Conservation (phyloP, 1,139 yeast species). For the Pichia norvegensis region DNA sequence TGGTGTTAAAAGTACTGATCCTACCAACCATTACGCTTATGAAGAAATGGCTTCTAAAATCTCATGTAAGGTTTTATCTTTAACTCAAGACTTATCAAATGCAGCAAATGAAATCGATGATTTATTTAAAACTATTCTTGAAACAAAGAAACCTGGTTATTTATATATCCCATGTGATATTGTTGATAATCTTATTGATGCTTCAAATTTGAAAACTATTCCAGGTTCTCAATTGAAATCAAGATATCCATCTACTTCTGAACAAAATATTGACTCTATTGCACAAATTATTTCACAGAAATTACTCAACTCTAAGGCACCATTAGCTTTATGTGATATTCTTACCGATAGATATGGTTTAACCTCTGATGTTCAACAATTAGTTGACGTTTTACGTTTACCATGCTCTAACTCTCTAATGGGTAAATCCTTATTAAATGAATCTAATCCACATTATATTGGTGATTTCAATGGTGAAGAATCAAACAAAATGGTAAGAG, state of each 20-base stretch:
- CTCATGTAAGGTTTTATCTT: slow-evolving; percentile 50
- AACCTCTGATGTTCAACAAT: slow-evolving; percentile 34
- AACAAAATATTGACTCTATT: slow-evolving; percentile 26
- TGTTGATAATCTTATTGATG: slow-evolving; percentile 41
- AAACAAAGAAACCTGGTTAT: slow-evolving; percentile 69
- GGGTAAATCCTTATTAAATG: slow-evolving; percentile 58
- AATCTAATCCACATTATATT: slow-evolving; percentile 46
- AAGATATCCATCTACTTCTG: slow-evolving; percentile 1
- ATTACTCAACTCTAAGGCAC: slow-evolving; percentile 45
- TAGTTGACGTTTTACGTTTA: slow-evolving; percentile 40
- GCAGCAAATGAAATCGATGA: slow-evolving; percentile 53
- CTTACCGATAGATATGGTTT: slow-evolving; percentile 51
- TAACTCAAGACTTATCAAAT: slow-evolving; percentile 37
- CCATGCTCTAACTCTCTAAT: slow-evolving; percentile 40
- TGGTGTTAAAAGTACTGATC: slow-evolving; percentile 34
- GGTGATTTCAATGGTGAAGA: slow-evolving; percentile 58
- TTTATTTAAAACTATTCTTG: slow-evolving; percentile 49
- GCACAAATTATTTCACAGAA: slow-evolving; percentile 41
- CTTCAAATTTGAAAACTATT: slow-evolving; percentile 20
- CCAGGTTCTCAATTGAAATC: slow-evolving; percentile 11
- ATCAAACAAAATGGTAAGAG: slow-evolving; percentile 37
- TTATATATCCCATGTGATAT: slow-evolving; percentile 67
- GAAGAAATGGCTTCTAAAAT: slow-evolving; percentile 53
- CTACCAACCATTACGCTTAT: slow-evolving; percentile 53
- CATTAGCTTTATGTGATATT: slow-evolving; percentile 62